Evolutionary conservation across 1,284 basidiomycete genomes (phyloP).

Genomic region (Hymenochaete sp.): DNA sequence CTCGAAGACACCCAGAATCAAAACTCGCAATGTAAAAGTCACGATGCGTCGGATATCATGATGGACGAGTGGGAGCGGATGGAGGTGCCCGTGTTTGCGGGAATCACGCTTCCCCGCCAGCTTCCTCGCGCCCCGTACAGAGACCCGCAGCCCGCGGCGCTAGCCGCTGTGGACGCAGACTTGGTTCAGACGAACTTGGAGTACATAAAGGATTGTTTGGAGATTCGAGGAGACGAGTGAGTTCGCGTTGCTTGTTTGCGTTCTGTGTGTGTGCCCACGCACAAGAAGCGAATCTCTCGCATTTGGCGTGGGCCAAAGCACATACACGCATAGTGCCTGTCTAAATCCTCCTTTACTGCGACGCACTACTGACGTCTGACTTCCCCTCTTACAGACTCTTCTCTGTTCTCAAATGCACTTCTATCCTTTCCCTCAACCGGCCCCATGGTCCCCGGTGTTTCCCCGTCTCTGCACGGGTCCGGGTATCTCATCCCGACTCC

Average conservation of each 20-base stretch:
- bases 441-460: conserved; percentile 6
- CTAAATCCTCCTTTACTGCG: neutral
- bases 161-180: conserved; percentile 27
- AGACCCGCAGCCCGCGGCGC: conserved; percentile 24
- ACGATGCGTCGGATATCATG: neutral
- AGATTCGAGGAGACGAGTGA: conserved; percentile 29
- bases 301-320: no score
- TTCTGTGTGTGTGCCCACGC: no score
- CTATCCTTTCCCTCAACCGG: conserved; percentile 7
- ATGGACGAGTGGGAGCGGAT: neutral
- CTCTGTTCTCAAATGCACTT: conserved; percentile 7
- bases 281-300: no score
- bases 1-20: neutral
- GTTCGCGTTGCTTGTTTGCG: conserved; percentile 17
- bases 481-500: conserved; percentile 12
- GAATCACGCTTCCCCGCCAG: conserved; percentile 26
- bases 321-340: no score
- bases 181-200: conserved; percentile 27
- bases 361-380: neutral
- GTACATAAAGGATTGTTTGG: conserved; percentile 32
- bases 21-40: conserved; percentile 7
- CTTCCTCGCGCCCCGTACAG: conserved; percentile 27
- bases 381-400: conserved; percentile 6
- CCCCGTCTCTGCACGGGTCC: conserved; percentile 5
- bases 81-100: conserved; percentile 1